phyloP scores from a whole-genome alignment of 306 rosid genomes.

The Cicer judaicum region DNA sequence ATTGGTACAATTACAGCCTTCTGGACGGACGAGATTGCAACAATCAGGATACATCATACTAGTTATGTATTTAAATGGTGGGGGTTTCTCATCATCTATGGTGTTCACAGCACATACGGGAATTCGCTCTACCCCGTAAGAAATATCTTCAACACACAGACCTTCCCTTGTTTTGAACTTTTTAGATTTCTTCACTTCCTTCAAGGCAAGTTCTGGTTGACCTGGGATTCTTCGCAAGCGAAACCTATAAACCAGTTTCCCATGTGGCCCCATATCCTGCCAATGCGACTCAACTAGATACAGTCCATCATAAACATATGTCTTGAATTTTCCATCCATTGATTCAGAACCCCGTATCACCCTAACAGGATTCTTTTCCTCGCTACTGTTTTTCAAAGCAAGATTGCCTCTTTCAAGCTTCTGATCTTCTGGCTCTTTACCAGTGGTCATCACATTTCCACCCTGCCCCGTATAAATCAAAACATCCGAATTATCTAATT shows the following conservation, averaged over 20 bases:
- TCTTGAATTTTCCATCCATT: slow-evolving; percentile 62
- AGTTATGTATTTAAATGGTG: slow-evolving; percentile 72
- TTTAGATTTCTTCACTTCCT: slow-evolving; percentile 74
- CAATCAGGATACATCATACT: slow-evolving; percentile 72
- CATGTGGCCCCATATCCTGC: slow-evolving; percentile 84
- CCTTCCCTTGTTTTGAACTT: slow-evolving; percentile 73
- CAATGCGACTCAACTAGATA: slow-evolving; percentile 72
- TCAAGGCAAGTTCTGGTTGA: slow-evolving; percentile 93
- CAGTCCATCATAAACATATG: slow-evolving; percentile 81
- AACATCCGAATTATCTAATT: slow-evolving; percentile 68
- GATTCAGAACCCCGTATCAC: slow-evolving; percentile 88
- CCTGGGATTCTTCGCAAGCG: slow-evolving; percentile 68
- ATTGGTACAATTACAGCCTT: slow-evolving; percentile 71
- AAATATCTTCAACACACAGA: slow-evolving; percentile 74
- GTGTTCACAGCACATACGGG: slow-evolving; percentile 86
- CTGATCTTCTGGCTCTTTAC: slow-evolving; percentile 90
- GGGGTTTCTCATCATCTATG: slow-evolving; percentile 81
- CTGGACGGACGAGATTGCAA: slow-evolving; percentile 52
- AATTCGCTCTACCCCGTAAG: slow-evolving; percentile 73
- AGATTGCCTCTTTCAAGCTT: slow-evolving; percentile 95
- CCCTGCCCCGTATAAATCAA: slow-evolving; percentile 89
- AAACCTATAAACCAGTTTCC: slow-evolving; percentile 79
- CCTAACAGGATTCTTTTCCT: slow-evolving; percentile 75
- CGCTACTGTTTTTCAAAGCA: slow-evolving; percentile 77
- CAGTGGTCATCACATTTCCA: slow-evolving; percentile 71